Evolutionary conservation across 2,329 filamentous ascomycete genomes (phyloP), one percentile per base, ranked within the genome.

Genomic region (Nemania sp.): DNA sequence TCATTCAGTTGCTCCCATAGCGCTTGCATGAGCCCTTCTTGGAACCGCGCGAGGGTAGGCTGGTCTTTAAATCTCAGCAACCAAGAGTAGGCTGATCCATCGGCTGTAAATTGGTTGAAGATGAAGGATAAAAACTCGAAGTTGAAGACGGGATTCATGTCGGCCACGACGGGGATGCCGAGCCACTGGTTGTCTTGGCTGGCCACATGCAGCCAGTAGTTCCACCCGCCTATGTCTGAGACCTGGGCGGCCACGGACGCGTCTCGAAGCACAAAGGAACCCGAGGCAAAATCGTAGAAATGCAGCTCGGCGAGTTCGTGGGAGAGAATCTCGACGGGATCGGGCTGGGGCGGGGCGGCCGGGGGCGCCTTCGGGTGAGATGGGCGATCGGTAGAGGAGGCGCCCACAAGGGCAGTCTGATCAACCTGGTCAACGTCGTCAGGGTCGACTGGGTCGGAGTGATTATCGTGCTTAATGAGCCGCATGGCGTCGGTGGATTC

Each of bases 41-140:
- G 94, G 70, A 99, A 97, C 23, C 82, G 81, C 69, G 96, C 91
- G 47, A 95, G 79, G 0, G 86, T 86, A 17, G 84, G 77, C 63
- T 91, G 88, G 62, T 96, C 89, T 65, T 88, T 90, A 77, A 99
- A 99, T 12, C 92, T 86, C 30, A 99, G 77, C 12, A 99, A 81
- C 93, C 94, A 99, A 1, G 94, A 99, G 71, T 92, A 95, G 4
- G 94, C 93, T 1, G 89, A 89, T 2, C 92, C 91, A 71, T 97
- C 90, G 30, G 86, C 81, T 12, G 88, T 83, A 70, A 96, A 97
- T 70, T 97, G 91, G 67, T 99, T 99, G 81, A 99, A 99, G 67
- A 99, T 97, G 70, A 97, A 97, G 0, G 93, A 97, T n/a, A 96
- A 80, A 66, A 93, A 97, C 71, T 99, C 94, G 62, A 97, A 97